A percentile compares a stretch with the other conserved stretches of the same genome.
These are phyloP conservation scores for Colletotrichum spaethianum DNA, from an alignment of 2,329 filamentous ascomycete genomes.

Conservation along the genomic window DNA sequence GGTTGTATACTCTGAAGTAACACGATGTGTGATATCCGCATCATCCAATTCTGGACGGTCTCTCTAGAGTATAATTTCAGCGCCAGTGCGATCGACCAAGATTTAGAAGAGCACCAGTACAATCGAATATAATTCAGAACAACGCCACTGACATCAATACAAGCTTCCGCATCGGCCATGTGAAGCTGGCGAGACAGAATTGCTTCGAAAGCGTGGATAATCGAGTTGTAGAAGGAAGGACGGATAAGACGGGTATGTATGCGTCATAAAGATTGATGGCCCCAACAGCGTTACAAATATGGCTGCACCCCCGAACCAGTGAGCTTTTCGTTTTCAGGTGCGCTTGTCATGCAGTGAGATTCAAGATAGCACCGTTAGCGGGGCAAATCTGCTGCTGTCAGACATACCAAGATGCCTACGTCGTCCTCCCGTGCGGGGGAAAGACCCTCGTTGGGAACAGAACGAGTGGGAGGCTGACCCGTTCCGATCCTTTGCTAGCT, in stretches of 20 bases:
- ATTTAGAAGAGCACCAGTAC: not conserved
- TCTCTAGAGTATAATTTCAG: not conserved
- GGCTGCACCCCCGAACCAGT: not conserved
- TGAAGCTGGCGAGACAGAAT: not conserved
- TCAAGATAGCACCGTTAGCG: not conserved
- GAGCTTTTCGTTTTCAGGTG: not conserved
- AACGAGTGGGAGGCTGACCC: not conserved
- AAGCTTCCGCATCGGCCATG: not conserved
- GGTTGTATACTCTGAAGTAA: not conserved
- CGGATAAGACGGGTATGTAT: not conserved
- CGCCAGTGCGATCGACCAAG: not conserved
- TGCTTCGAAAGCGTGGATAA: not conserved
- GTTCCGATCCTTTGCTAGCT: no score
- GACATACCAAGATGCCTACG: not conserved
- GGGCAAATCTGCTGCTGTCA: not conserved
- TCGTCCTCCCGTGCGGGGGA: not conserved
- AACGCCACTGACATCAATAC: not conserved
- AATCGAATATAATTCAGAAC: not conserved
- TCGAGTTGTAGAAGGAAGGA: not conserved
- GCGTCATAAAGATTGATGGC: not conserved
- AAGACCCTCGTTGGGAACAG: not conserved
- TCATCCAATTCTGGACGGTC: not conserved
- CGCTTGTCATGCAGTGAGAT: constrained; percentile 5
- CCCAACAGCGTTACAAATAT: not conserved
- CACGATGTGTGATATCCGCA: no score